Evolutionary conservation across 1,284 basidiomycete genomes (phyloP), one percentile per base, ranked within the genome.

Genomic region (Wolfiporia cocos): DNA sequence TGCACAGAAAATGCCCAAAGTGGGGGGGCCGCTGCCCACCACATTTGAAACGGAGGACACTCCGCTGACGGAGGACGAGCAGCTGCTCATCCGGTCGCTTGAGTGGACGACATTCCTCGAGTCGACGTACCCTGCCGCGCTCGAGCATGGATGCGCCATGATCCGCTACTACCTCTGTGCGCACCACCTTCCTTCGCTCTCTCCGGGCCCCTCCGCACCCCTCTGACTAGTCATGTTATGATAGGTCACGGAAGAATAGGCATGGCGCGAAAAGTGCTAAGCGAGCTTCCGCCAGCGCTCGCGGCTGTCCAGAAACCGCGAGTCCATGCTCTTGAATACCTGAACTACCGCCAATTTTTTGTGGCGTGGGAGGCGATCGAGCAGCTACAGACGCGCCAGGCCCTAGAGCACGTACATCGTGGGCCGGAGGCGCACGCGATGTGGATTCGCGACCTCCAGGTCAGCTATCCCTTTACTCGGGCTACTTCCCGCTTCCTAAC

Each of bases 31-130:
- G 6, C 68, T 91, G 38, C 84, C 87, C 0, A 72, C 72, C 1
- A 63, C 81, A n/a, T 69, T 76, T 23, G 64, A 65, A 1, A 49
- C 73, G 22, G 78, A 78, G 48, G 65, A 70, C 22, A 64, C 70
- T 0, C 66, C 78, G 0, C n/a, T n/a, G n/a, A 72, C 67, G 1
- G 75, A 78, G 11, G 61, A 64, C 1, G 89, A 95, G 58, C 62
- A 71, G 31, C 65, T 86, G 37, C 70, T 99, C 7, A 74, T 97
- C 38, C 77, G 92, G 7, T 87, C 89, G 0, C 83, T 98, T 44
- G 94, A 98, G 58, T 99, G 95, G 95, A 88, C 95, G 34, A 88
- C 81, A 0, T 88, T 92, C 60, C 69, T 77, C 48, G 76, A 81
- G 31, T 66, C 73, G 15, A 95, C 91, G 1, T 80, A 83, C 49